Percentiles rank a stretch among this genome's conserved stretches.
phyloP scores from a whole-genome alignment of 129 eudicot genomes.

The Pseudognaphalium luteoalbum region DNA sequence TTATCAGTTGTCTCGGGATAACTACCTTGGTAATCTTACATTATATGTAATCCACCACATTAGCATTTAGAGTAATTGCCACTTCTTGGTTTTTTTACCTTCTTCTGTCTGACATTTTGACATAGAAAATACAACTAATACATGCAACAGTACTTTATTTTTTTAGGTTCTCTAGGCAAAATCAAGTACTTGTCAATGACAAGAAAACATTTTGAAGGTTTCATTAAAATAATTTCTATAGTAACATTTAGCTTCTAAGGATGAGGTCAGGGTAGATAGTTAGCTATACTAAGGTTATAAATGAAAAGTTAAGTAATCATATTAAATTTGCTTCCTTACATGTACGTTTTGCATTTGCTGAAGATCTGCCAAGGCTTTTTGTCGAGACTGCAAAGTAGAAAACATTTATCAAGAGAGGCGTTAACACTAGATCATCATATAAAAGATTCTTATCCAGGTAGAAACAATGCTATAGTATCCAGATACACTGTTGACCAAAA shows the following conservation, averaged over 20 bases:
- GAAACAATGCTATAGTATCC: constrained; percentile 7
- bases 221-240: no score
- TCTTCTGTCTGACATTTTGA: neutral
- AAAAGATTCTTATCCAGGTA: constrained; percentile 6
- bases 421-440: neutral
- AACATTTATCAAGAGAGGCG: neutral
- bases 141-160: neutral
- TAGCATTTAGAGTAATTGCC: neutral
- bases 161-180: neutral
- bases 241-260: no score
- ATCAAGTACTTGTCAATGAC: neutral
- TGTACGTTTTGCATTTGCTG: constrained; percentile 92
- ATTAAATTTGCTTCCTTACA: constrained; percentile 46
- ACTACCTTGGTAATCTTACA: neutral
- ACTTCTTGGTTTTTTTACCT: neutral
- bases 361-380: constrained; percentile 90
- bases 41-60: neutral
- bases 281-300: neutral
- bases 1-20: constrained; percentile 4
- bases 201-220: neutral
- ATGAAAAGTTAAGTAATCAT: neutral
- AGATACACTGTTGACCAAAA: constrained; percentile 1
- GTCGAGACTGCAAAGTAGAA: constrained; percentile 82
- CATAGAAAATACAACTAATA: neutral
- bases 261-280: neutral